Evolutionary conservation across 2,329 filamentous ascomycete species (phyloP).

Genomic region (Aurifilum marmelostoma): DNA sequence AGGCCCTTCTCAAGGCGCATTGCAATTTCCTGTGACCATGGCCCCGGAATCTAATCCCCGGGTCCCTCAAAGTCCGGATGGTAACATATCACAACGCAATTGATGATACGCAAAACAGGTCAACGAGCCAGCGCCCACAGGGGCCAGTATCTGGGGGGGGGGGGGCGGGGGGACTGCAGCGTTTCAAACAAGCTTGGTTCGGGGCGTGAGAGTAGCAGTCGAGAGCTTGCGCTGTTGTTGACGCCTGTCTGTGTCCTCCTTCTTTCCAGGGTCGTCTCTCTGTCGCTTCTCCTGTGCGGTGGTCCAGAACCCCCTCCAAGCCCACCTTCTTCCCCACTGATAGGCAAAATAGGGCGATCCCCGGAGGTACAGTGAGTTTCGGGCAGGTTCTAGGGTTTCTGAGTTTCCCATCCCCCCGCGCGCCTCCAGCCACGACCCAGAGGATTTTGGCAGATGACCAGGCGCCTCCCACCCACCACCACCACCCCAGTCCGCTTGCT

Average conservation of each 20-base stretch:
- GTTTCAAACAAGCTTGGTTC: constrained; percentile 6
- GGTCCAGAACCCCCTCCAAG: neutral
- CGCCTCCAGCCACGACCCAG: constrained; percentile 21
- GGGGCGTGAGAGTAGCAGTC: neutral
- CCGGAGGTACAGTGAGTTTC: constrained; percentile 17
- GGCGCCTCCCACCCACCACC: neutral
- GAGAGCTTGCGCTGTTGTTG: neutral
- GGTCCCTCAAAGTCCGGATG: neutral
- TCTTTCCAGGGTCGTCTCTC: neutral
- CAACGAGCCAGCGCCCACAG: no score
- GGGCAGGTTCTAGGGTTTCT: constrained; percentile 23
- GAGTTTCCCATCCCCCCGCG: neutral
- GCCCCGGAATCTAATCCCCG: neutral
- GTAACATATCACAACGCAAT: neutral
- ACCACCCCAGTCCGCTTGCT: no score
- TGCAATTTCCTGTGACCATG: constrained; percentile 4
- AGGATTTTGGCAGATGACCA: constrained; percentile 29
- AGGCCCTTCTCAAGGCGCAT: neutral
- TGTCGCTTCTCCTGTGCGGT: neutral
- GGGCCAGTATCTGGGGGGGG: no score
- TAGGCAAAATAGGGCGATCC: constrained; percentile 9
- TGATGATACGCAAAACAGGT: no score
- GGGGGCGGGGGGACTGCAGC: constrained; percentile 7
- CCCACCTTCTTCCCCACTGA: neutral
- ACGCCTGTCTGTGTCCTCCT: neutral